Evolutionary conservation across 1,284 basidiomycete genomes (phyloP).

Genomic region (Volvariella volvacea): DNA sequence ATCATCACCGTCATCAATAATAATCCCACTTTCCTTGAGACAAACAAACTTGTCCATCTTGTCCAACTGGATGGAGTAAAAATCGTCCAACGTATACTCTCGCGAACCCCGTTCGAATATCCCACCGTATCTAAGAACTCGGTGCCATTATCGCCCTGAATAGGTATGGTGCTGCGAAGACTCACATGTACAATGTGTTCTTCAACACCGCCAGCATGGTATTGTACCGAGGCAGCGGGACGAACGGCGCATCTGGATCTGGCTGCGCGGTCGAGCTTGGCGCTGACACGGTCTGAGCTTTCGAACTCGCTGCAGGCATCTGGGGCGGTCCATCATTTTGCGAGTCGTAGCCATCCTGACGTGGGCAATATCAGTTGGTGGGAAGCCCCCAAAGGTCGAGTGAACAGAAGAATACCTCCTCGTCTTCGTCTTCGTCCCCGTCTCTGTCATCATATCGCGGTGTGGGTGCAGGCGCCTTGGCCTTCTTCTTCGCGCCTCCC

Average conservation of each 20-base stretch:
- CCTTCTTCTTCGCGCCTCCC: conserved; percentile 18
- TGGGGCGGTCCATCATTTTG: not conserved
- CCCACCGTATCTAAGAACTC: conserved; percentile 66
- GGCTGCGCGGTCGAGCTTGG: conserved; percentile 4
- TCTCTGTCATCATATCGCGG: conserved; percentile 9
- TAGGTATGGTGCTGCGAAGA: conserved; percentile 3
- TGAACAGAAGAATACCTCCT: conserved; percentile 4
- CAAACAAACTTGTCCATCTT: conserved; percentile 76
- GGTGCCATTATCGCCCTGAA: not conserved
- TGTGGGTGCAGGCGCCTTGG: not conserved
- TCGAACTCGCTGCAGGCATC: not conserved
- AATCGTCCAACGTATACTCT: conserved; percentile 86
- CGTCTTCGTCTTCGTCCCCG: conserved; percentile 15
- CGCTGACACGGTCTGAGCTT: not conserved
- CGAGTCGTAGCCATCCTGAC: not conserved
- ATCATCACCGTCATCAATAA: conserved; percentile 56
- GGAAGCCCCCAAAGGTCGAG: not conserved
- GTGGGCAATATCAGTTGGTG: not conserved
- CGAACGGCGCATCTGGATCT: conserved; percentile 17
- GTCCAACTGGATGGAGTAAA: conserved; percentile 71
- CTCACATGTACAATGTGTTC: conserved; percentile 83
- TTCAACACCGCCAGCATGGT: conserved; percentile 84
- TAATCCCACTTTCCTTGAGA: conserved; percentile 58
- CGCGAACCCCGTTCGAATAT: conserved; percentile 76
- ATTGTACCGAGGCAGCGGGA: conserved; percentile 83